Evolutionary conservation across 2,329 filamentous ascomycete genomes (phyloP).

Genomic region (Onygena corvina): DNA sequence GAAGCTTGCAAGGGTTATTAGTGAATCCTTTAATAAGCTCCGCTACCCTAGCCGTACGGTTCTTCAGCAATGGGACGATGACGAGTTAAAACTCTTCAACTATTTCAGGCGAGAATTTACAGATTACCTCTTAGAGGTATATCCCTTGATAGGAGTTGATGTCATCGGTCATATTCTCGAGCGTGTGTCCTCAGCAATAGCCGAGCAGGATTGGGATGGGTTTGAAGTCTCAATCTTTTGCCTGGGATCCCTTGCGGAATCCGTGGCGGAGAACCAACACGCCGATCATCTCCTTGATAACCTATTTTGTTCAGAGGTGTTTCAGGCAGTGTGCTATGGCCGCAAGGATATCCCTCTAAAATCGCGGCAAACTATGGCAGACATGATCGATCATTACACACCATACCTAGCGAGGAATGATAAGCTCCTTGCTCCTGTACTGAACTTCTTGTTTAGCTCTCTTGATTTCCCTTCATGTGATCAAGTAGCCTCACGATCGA

Average conservation of each 20-base stretch:
- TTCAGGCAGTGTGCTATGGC: constrained; percentile 25
- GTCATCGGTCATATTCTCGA: constrained; percentile 33
- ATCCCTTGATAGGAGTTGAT: constrained; percentile 33
- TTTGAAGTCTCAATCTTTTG: constrained; percentile 37
- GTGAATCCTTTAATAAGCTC: constrained; percentile 34
- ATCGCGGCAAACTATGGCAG: constrained; percentile 32
- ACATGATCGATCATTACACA: constrained; percentile 35
- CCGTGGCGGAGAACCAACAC: constrained; percentile 34
- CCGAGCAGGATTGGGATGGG: constrained; percentile 29
- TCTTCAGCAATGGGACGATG: constrained; percentile 30
- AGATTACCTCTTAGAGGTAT: constrained; percentile 35
- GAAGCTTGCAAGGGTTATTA: constrained; percentile 30
- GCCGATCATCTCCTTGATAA: constrained; percentile 31
- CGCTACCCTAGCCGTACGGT: constrained; percentile 28
- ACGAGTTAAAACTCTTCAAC: constrained; percentile 33
- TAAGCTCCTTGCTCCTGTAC: constrained; percentile 28
- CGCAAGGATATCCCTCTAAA: constrained; percentile 26
- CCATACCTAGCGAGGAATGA: constrained; percentile 35
- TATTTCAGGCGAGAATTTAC: constrained; percentile 36
- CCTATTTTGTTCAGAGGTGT: constrained; percentile 30
- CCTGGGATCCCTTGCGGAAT: constrained; percentile 34
- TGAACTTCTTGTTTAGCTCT: constrained; percentile 37
- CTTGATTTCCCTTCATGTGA: constrained; percentile 32
- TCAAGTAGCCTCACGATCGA: constrained; percentile 33
- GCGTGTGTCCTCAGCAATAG: constrained; percentile 25